Evolutionary conservation across 176 grass and related monocot genomes (phyloP).

Genomic region (Musa itinerans): DNA sequence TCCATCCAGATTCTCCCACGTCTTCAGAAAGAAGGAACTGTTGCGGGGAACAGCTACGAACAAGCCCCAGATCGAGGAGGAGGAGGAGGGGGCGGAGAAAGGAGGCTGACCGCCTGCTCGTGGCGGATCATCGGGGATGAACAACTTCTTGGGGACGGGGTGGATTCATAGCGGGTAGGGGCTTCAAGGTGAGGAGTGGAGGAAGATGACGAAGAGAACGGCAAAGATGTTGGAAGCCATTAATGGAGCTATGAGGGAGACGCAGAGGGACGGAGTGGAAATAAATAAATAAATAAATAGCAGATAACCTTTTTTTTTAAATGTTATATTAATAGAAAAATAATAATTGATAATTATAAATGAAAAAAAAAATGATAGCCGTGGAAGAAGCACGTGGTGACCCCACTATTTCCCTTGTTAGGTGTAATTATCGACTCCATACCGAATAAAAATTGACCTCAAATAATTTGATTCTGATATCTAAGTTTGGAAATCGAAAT

Average conservation of each 20-base stretch:
- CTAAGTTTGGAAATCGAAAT: too few species aligned
- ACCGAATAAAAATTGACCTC: too few species aligned
- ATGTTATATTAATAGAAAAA: too few species aligned
- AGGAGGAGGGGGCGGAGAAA: neutral
- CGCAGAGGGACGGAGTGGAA: neutral
- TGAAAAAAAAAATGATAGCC: too few species aligned
- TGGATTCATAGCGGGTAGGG: neutral
- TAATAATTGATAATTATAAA: too few species aligned
- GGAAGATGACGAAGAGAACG: neutral
- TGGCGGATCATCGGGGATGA: neutral
- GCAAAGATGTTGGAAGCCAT: slow-evolving; percentile 1
- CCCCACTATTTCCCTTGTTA: too few species aligned
- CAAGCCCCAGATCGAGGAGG: neutral
- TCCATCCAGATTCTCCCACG: neutral
- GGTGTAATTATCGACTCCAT: too few species aligned
- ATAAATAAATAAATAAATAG: too few species aligned
- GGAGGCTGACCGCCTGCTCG: neutral
- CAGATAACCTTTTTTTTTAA: too few species aligned
- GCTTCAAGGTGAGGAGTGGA: neutral
- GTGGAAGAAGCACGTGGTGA: too few species aligned
- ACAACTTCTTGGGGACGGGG: neutral
- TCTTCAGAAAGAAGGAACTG: neutral
- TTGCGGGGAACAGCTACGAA: neutral
- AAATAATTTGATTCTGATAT: too few species aligned
- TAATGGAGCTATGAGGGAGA: neutral